Evolutionary conservation across 768 basidiomycete species (phyloP), one percentile per base, ranked within the genome.

Genomic region (Multifurca ochricompacta): DNA sequence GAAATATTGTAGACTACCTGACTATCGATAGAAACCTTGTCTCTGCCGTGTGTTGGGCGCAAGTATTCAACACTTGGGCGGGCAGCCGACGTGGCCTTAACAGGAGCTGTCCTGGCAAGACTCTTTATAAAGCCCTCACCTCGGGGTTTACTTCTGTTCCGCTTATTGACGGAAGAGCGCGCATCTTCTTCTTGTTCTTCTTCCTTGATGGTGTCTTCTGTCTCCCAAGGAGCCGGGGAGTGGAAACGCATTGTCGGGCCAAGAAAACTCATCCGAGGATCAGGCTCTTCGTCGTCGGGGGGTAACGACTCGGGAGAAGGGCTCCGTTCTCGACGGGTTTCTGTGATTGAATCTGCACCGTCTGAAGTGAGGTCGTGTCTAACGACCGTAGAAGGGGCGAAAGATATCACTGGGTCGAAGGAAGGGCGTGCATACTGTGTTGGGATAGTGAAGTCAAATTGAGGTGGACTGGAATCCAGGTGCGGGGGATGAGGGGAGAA

Each of bases 161-260:
- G 64, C 58, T 63, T 51, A 35, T 66, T 54, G 51, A 64, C 54
- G 60, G 65, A 59, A 50, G 68, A 65, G 66, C 67, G 62, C 52
- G 65, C 56, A 42, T 64, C 66, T 21, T 71, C 71, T 36, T 77
- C 74, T 4, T 69, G 62, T 37, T 81, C 80, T 30, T 74, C 79
- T 63, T 75, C 77, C 28, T 72, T 67, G 3, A 75, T 53, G 3
- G 68, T 35, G 13, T 75, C 79, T 45, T 80, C 84, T 34, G 76
- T 69, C 68, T 90, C 87, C 88, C 88, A 91, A 36, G 88, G 88
- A 16, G 88, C 84, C 23, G 77, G 83, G 58, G 85, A 86, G 67
- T 88, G 85, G 64, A 88, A 81, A 47, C 82, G 81, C 77, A 90
- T 86, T 68, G 81, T 88, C 28, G 88, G 88, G n/a, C 89, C 89